Percentiles rank a stretch among this genome's conserved stretches.
These are phyloP conservation scores for Myrmaecium sp. DNA, from an alignment of 2,329 filamentous ascomycete species.

Conservation along the genomic window DNA sequence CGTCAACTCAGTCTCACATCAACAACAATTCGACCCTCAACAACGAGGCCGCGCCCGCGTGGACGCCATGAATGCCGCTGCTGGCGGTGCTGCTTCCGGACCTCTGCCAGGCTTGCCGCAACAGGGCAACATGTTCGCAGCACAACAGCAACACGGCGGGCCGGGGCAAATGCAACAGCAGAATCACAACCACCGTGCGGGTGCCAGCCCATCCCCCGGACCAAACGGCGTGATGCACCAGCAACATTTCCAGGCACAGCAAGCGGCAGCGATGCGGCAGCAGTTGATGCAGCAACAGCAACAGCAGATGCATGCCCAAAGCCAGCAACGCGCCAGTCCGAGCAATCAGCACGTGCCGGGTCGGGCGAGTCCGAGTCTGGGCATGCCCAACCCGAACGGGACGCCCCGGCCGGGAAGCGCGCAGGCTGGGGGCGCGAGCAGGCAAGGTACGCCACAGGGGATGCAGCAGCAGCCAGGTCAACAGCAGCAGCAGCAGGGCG, in stretches of 20 bases:
- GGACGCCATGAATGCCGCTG: conserved; percentile 17
- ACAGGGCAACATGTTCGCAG: no score
- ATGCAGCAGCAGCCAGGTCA: no score
- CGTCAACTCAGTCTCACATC: conserved; percentile 13
- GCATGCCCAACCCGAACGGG: no score
- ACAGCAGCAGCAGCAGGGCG: no score
- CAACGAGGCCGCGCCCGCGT: conserved; percentile 6
- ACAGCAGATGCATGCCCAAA: conserved; percentile 4
- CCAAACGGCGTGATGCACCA: conserved; percentile 1
- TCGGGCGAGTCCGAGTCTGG: no score
- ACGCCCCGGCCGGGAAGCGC: no score
- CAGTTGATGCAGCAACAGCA: conserved; percentile 19
- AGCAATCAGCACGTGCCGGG: no score
- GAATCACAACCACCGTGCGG: conserved; percentile 1
- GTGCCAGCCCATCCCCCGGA: conserved; percentile 3
- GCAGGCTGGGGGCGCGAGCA: no score
- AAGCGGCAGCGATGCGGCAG: conserved; percentile 13
- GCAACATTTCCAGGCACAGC: conserved; percentile 3
- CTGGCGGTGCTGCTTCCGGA: conserved; percentile 5
- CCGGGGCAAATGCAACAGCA: conserved; percentile 1
- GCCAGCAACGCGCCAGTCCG: no score
- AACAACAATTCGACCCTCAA: conserved; percentile 1
- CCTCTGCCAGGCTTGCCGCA: no score
- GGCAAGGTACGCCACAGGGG: no score
- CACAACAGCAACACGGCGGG: no score